A percentile compares a stretch with the other conserved stretches of the same genome.
These are phyloP conservation scores for Aquilaria agallochum DNA, from an alignment of 441 rosid species.

Conservation along the genomic window DNA sequence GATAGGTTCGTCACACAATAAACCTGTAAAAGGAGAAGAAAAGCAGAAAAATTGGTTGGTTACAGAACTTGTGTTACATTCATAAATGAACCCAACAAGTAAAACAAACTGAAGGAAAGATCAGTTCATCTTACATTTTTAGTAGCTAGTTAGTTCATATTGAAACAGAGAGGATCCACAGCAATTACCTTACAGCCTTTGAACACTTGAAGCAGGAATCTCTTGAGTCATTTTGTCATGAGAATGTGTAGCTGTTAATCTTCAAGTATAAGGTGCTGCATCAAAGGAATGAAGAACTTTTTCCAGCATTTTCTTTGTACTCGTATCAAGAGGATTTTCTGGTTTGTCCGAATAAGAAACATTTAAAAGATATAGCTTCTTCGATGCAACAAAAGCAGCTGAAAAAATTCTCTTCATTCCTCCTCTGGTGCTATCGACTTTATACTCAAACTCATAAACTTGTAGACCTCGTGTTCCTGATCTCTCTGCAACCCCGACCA, in stretches of 20 bases:
- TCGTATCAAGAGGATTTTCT: constrained; percentile 58
- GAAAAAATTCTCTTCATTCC: constrained; percentile 78
- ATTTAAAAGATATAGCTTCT: constrained; percentile 71
- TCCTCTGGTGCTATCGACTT: constrained; percentile 74
- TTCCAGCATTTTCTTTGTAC: constrained; percentile 53
- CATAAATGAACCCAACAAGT: too few species aligned
- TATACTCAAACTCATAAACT: constrained; percentile 79
- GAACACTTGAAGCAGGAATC: constrained; percentile 11
- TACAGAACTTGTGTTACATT: too few species aligned
- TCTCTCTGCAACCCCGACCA: constrained; percentile 62
- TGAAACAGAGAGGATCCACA: not conserved
- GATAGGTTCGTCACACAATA: too few species aligned
- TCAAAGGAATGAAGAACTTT: constrained; percentile 86
- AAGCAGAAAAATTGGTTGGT: too few species aligned
- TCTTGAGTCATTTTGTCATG: not conserved
- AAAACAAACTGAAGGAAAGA: too few species aligned
- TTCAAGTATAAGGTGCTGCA: constrained; percentile 26
- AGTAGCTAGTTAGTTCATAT: too few species aligned
- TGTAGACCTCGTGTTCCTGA: constrained; percentile 45
- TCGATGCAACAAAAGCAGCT: constrained; percentile 72
- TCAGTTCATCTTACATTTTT: too few species aligned
- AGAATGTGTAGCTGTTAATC: not conserved
- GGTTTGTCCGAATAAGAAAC: constrained; percentile 65
- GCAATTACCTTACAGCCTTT: constrained; percentile 12
- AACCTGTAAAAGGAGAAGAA: too few species aligned